Percentiles rank a stretch among this genome's conserved stretches.
These are phyloP conservation scores for Claviceps sorghi DNA, from an alignment of 2,329 filamentous ascomycete genomes.

Conservation along the genomic window DNA sequence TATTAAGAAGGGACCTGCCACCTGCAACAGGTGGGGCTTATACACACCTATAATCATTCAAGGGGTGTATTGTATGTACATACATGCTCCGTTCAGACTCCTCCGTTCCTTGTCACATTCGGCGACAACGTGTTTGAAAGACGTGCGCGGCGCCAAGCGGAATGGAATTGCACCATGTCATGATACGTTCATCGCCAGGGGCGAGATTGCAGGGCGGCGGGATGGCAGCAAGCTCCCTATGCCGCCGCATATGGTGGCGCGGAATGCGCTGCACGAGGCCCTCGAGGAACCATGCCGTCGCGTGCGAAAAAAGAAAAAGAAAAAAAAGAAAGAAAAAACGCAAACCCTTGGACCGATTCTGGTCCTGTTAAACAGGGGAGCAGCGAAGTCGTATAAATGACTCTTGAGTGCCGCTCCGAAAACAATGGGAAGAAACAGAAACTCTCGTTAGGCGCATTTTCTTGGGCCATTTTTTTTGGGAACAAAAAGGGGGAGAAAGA, in stretches of 20 bases:
- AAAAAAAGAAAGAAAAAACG: too few species aligned
- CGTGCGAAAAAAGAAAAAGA: not conserved
- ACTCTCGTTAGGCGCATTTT: not conserved
- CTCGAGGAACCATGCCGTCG: not conserved
- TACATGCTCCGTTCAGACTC: too few species aligned
- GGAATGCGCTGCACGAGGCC: not conserved
- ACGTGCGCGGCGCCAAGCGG: too few species aligned
- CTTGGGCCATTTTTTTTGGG: not conserved
- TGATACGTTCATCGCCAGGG: not conserved
- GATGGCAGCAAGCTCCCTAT: not conserved
- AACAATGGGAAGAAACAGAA: not conserved
- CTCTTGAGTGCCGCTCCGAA: not conserved
- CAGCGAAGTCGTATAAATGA: not conserved
- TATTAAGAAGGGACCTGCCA: too few species aligned
- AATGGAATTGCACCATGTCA: not conserved
- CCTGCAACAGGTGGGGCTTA: too few species aligned
- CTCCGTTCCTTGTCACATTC: not conserved
- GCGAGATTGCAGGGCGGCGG: not conserved
- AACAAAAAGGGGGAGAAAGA: too few species aligned
- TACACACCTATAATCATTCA: too few species aligned
- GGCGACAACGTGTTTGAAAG: too few species aligned
- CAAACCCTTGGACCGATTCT: not conserved
- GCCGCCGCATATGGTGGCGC: not conserved
- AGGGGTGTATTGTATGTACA: too few species aligned
- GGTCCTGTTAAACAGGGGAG: not conserved